phyloP scores from a whole-genome alignment of 768 basidiomycete species.

The Brasilioporus rufonigricans region DNA sequence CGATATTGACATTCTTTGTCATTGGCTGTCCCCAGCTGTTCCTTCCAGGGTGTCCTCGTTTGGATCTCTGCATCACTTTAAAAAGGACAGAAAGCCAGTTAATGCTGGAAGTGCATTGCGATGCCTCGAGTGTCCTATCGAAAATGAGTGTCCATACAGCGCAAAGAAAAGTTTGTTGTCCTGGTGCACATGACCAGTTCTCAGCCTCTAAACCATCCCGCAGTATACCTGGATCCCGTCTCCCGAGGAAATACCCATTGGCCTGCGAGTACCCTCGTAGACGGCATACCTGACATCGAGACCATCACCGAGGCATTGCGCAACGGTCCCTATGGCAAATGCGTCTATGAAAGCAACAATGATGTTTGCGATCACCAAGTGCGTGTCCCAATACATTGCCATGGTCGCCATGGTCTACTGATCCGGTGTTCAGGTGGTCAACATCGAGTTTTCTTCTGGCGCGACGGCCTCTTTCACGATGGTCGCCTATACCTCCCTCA shows the following conservation, averaged over 20 bases:
- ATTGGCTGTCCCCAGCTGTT: conserved; percentile 66
- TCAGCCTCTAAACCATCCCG: background rate
- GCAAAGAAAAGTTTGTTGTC: conserved; percentile 70
- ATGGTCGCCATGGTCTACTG: background rate
- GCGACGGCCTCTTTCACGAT: conserved; percentile 86
- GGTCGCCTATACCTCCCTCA: conserved; percentile 77
- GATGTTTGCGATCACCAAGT: conserved; percentile 88
- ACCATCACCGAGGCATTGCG: conserved; percentile 73
- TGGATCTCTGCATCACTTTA: conserved; percentile 83
- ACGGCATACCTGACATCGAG: conserved; percentile 85
- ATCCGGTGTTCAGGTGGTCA: conserved; percentile 57
- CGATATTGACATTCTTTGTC: conserved; percentile 81
- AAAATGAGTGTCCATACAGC: conserved; percentile 78
- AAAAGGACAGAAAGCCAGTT: conserved; percentile 64
- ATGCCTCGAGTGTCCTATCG: conserved; percentile 76
- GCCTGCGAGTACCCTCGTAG: conserved; percentile 69
- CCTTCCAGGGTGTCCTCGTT: conserved; percentile 80
- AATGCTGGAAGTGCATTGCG: conserved; percentile 63
- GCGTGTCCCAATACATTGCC: background rate
- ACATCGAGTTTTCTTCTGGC: conserved; percentile 80
- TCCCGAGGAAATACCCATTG: conserved; percentile 45
- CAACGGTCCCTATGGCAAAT: conserved; percentile 70
- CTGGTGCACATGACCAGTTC: background rate
- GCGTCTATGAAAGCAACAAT: conserved; percentile 83
- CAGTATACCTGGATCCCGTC: conserved; percentile 84